Evolutionary conservation across 1,284 basidiomycete genomes (phyloP), one percentile per base, ranked within the genome.

Genomic region (Wallemia mellicola): DNA sequence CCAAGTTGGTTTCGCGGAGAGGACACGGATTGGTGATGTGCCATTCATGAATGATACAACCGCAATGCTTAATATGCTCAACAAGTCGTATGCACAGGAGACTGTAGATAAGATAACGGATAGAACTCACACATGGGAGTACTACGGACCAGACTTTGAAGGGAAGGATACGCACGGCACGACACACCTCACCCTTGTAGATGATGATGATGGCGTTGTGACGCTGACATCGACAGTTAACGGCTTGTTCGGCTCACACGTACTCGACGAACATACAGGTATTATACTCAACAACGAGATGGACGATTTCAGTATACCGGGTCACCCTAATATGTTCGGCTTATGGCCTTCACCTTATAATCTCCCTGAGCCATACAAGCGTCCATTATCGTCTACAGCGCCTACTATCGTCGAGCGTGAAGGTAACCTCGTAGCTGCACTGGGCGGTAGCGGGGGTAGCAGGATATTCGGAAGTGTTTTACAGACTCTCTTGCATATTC

Each of bases 281-380:
- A 75, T 95, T 27, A 78, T 95, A 59, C 70, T 95, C 56, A 94
- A 95, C 67, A 80, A 95, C 66, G 86, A 92, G 73, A 83, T 84
- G 81, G 85, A 88, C 64, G 88, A 94, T 69, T 91, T 91, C 68
- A 82, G 85, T 7, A 81, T 75, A 1, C 87, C 86, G 0, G 86
- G 83, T 2, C 69, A 71, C 22, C 76, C 85, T 3, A 89, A 94
- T 64, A 78, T 74, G 1, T 91, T 87, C 66, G 89, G 86, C 1
- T 73, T 95, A 24, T 79, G 74, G 71, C 82, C 87, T 1, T 86
- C 83, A 22, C 87, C 88, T 7, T 86, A 80, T 71, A 94, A 94
- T 68, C 91, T 84, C 66, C 87, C 88, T 1, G 80, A 79, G 64
- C 77, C 84, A 1, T 78, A 80, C 19, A 95, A 94, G 71, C 80